phyloP scores from a whole-genome alignment of 2,329 filamentous ascomycete species.

The Colletotrichum gigasporum region DNA sequence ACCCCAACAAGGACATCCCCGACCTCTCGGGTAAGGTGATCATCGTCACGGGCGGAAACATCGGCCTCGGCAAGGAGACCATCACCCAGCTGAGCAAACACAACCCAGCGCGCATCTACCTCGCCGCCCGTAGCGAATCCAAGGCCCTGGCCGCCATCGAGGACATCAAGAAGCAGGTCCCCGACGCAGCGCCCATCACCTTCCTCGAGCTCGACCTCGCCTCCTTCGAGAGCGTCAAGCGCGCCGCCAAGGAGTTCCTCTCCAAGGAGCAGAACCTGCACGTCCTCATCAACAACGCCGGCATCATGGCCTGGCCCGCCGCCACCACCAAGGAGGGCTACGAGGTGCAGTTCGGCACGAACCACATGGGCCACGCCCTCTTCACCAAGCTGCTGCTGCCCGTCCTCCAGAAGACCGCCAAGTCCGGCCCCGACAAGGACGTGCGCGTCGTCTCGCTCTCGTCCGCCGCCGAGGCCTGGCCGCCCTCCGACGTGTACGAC shows the following conservation, averaged over 20 bases:
- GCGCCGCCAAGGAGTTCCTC: slow-evolving; percentile 49
- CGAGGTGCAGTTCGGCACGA: slow-evolving; percentile 59
- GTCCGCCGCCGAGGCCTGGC: slow-evolving; percentile 24
- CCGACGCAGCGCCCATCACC: slow-evolving; percentile 32
- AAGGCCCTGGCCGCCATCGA: slow-evolving; percentile 46
- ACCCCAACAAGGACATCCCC: slow-evolving; percentile 23
- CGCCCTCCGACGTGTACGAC: slow-evolving; percentile 13
- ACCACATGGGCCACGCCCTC: slow-evolving; percentile 59
- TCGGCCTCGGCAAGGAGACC: slow-evolving; percentile 38
- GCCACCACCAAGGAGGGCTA: slow-evolving; percentile 54
- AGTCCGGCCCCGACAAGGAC: slow-evolving; percentile 7
- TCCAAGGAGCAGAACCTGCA: slow-evolving; percentile 47
- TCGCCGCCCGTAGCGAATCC: slow-evolving; percentile 30
- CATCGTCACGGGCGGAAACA: slow-evolving; percentile 37
- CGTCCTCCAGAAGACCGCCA: slow-evolving; percentile 39
- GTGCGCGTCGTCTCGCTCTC: slow-evolving; percentile 32
- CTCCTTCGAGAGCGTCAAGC: slow-evolving; percentile 52
- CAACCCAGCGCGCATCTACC: slow-evolving; percentile 30
- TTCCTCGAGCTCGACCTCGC: slow-evolving; percentile 55
- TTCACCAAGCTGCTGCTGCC: slow-evolving; percentile 50
- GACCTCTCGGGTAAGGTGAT: slow-evolving; percentile 40
- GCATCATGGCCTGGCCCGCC: slow-evolving; percentile 49
- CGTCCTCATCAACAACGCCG: slow-evolving; percentile 57
- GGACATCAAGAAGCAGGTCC: slow-evolving; percentile 43
- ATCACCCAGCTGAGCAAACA: slow-evolving; percentile 27